Base-by-base conservation (phyloP, 108 stramenopile genomes). In the Discostella pseudostelligera region DNA sequence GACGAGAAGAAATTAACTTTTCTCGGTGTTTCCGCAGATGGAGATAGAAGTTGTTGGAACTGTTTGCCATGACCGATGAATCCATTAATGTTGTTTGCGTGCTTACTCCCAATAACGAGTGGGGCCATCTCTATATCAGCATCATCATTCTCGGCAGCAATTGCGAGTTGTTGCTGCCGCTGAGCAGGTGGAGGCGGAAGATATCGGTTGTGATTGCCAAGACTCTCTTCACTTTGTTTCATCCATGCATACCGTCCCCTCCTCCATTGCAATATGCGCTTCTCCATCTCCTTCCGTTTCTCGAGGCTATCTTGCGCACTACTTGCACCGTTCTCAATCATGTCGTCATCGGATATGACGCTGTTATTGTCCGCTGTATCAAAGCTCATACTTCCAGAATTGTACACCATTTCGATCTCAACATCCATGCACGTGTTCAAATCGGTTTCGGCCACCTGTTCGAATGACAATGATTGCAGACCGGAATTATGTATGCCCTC, bases 401-500 rank as follows among this genome's bases (percentile, higher is more conserved):
- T 67, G 32, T 69, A 69, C 12, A 67, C 67, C 56, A 76, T 59
- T 65, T 76, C 75, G 26, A 69, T 69, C 48, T 76, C 75, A 1
- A 69, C 67, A 29, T 76, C 67, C 61, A 56, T 61, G n/a, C 64
- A 67, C 2, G 62, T 60, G 24, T 65, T 58, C 8, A 64, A 56
- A 20, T 61, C 13, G 21, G 54, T 20, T 9, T 62, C 67, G 13
- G 63, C 62, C 2, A 76, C 75, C 45, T 65, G 75, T 46, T 76
- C 75, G 57, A 76, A 76, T 26, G 67, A 68, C 26, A 48, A 48
- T 0, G 75, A 64, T 51, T 67, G 47, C 37, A 76, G 46, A 1
- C 75, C 75, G 24, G 61, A 63, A 24, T 76, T 62, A 42, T 76
- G 67, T 57, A 76, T 76, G 42, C 66, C 67, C 24, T 76, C 60